Evolutionary conservation across 2,329 filamentous ascomycete species (phyloP).

Genomic region (Colletotrichum horii): DNA sequence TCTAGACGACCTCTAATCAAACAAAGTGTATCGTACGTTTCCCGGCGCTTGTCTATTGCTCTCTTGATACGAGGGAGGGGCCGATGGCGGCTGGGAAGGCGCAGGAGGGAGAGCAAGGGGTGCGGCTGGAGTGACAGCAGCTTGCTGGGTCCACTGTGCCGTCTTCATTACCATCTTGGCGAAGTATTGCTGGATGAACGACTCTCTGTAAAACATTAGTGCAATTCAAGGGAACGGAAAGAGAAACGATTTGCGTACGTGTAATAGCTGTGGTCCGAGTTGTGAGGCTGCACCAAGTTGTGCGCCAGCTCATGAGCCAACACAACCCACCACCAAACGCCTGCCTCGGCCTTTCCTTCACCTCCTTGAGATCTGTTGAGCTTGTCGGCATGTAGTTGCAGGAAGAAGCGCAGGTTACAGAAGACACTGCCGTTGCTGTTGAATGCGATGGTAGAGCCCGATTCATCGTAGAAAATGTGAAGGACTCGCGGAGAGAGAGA

Average conservation of each 20-base stretch:
- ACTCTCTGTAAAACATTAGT: conserved; percentile 57
- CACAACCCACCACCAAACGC: conserved; percentile 94
- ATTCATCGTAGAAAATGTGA: conserved; percentile 86
- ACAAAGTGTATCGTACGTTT: conserved; percentile 10
- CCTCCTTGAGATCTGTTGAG: conserved; percentile 37
- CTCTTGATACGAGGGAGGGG: conserved; percentile 17
- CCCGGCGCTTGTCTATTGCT: conserved; percentile 15
- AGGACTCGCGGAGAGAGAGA: conserved; percentile 70
- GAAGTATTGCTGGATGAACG: conserved; percentile 81
- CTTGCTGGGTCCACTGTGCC: conserved; percentile 35
- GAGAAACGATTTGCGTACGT: conserved; percentile 58
- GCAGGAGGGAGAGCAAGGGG: conserved; percentile 1
- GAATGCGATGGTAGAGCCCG: conserved; percentile 87
- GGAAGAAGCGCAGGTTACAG: conserved; percentile 90
- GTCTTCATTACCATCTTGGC: conserved; percentile 68
- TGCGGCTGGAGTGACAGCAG: not conserved
- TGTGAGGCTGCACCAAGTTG: conserved; percentile 83
- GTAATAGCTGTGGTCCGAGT: conserved; percentile 81
- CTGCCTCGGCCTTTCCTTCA: conserved; percentile 66
- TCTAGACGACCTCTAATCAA: conserved; percentile 15
- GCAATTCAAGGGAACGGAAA: not conserved
- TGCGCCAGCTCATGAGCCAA: conserved; percentile 95
- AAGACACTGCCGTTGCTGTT: conserved; percentile 88
- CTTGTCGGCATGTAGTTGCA: conserved; percentile 72
- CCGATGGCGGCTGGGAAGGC: not conserved